Base-by-base conservation (phyloP, 2,329 filamentous ascomycete species). In the Cercospora sp. region DNA sequence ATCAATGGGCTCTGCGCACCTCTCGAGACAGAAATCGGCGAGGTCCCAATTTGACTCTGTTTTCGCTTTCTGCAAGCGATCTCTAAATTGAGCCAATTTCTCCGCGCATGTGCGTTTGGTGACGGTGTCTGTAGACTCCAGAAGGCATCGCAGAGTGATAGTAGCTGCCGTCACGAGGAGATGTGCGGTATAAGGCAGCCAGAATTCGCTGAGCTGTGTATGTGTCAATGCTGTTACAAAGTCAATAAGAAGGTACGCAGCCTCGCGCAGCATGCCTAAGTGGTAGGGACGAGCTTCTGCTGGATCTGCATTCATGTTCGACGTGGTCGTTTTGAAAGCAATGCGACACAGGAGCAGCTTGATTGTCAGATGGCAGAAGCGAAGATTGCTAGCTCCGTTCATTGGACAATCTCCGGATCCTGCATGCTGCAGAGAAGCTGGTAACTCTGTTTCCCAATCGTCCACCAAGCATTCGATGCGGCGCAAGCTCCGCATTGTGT, bases 121-220 rank as follows among this genome's bases (percentile, higher is more conserved):
- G 24, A 81, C 79, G 1, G 77, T 72, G 65, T 85, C 82, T 18
- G 80, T 81, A 2, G 85, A 84, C 72, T 87, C 83, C 30, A 87
- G 78, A 3, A 82, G 80, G 74, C 84, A 85, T 49, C 85, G 81
- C 24, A 87, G 80, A 10, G 85, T 80, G 7, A 86, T 80, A 0
- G 83, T 86, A n/a, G 84, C 82, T 5, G 84, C 85, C 18, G 84
- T 85, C 1, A 85, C 85, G 16, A 86, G 79, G 24, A 86, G 79
- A 66, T 86, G 85, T 1, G 84, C 84, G 61, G 83, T 85, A 67
- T 84, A 81, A 80, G 75, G 76, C 1, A 86, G 75, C 85, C 85
- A 86, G 69, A 86, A 86, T 70, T 86, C 84, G 30, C 80, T 77
- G 64, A 85, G 85, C 45, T 86, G 82, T 16, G 77, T 74, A 67